These are phyloP conservation scores for Phytophthora citricola DNA, from an alignment of 352 stramenopile genomes.

Conservation along the genomic window DNA sequence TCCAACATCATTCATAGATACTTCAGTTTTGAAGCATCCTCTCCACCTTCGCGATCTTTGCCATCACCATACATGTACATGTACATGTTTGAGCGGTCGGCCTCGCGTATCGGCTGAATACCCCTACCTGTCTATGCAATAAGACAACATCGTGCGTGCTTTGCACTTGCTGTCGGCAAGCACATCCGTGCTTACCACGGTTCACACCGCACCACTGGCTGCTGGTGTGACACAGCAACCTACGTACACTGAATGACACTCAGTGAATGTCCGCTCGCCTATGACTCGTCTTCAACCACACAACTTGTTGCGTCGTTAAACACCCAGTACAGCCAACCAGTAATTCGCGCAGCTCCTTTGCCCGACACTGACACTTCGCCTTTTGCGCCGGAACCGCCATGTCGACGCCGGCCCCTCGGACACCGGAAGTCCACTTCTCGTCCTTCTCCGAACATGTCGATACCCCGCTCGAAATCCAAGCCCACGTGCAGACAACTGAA, in stretches of 20 bases:
- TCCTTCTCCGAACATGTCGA: conserved; percentile 38
- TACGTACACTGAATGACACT: background rate
- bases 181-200: conserved; percentile 17
- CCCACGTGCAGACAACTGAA: conserved; percentile 16
- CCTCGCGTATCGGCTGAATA: background rate
- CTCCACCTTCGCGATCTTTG: too few species aligned
- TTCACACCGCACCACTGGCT: background rate
- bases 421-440: conserved; percentile 36
- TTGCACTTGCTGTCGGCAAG: conserved; percentile 13
- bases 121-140: conserved; percentile 23
- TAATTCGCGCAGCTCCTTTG: conserved; percentile 3
- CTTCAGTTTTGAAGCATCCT: too few species aligned
- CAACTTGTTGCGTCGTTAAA: conserved; percentile 22
- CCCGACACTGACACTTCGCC: conserved; percentile 8
- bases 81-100: too few species aligned
- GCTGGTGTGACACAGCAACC: too few species aligned
- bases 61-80: too few species aligned
- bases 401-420: conserved; percentile 48
- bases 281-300: conserved; percentile 24
- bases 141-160: conserved; percentile 25
- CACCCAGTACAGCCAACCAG: conserved; percentile 8
- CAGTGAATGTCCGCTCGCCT: background rate
- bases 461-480: conserved; percentile 27
- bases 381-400: conserved; percentile 34
- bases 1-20: too few species aligned